Percentiles rank a stretch among this genome's conserved stretches.
phyloP scores from a whole-genome alignment of 2,329 filamentous ascomycete species.

The Pseudogymnoascus sp. region DNA sequence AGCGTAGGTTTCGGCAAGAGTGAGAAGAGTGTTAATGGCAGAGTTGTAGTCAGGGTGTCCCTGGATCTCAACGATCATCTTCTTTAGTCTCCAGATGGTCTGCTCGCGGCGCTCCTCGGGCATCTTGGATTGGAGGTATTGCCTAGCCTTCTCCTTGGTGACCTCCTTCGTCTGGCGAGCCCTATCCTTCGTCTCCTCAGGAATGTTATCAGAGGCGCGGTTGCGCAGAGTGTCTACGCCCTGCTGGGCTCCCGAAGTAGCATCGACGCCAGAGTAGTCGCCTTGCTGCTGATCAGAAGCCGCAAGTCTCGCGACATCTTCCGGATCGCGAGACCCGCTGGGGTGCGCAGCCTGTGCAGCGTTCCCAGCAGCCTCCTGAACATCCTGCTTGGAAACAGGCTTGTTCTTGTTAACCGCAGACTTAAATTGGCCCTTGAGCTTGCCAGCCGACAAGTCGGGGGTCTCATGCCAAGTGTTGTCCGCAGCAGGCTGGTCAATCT shows the following conservation, averaged over 20 bases:
- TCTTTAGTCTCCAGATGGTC: conserved; percentile 86
- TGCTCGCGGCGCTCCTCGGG: conserved; percentile 89
- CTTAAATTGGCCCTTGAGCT: conserved; percentile 60
- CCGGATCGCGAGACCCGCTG: conserved; percentile 42
- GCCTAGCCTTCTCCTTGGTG: conserved; percentile 43
- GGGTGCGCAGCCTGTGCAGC: conserved; percentile 50
- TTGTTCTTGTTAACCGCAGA: conserved; percentile 46
- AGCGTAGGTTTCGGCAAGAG: conserved; percentile 76
- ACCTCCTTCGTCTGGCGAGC: conserved; percentile 41
- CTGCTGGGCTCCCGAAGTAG: conserved; percentile 35
- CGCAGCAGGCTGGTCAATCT: conserved; percentile 75
- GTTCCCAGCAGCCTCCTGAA: conserved; percentile 49
- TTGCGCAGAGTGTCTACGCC: conserved; percentile 38
- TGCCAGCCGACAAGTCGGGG: conserved; percentile 64
- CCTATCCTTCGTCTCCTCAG: conserved; percentile 47
- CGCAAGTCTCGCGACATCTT: conserved; percentile 40
- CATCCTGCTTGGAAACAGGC: conserved; percentile 46
- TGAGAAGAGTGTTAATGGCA: conserved; percentile 80
- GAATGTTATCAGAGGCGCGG: conserved; percentile 51
- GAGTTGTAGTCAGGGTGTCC: conserved; percentile 87
- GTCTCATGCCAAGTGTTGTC: conserved; percentile 93
- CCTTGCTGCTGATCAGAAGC: conserved; percentile 39
- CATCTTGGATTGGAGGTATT: conserved; percentile 80
- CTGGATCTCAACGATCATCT: conserved; percentile 96
- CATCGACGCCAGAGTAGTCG: conserved; percentile 41